These are phyloP conservation scores for Backusella circina DNA, from an alignment of 192 early-diverging fungal species.

Conservation along the genomic window DNA sequence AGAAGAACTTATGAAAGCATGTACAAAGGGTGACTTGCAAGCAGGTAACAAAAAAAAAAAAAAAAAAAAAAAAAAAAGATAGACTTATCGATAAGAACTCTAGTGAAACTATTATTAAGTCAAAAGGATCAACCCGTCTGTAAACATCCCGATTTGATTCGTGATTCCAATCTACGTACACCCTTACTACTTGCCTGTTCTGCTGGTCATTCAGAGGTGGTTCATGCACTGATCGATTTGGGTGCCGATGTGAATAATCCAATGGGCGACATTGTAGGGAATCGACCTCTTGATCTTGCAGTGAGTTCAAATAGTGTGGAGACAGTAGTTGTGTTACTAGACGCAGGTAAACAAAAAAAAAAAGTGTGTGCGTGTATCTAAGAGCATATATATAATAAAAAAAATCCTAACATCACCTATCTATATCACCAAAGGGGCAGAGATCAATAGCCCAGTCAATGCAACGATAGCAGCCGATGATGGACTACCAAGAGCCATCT, in stretches of 20 bases:
- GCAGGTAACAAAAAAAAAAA: conserved; percentile 13
- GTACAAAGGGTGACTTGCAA: conserved; percentile 18
- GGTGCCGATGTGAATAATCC: conserved; percentile 33
- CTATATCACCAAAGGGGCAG: not conserved
- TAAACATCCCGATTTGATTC: conserved; percentile 26
- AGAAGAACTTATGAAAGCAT: conserved; percentile 27
- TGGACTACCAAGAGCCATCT: conserved; percentile 2
- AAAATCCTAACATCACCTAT: too few relatives aligned
- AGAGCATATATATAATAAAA: too few relatives aligned
- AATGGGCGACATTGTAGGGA: conserved; percentile 32
- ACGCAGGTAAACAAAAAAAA: conserved; percentile 15
- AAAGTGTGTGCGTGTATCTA: too few relatives aligned
- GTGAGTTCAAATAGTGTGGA: conserved; percentile 34
- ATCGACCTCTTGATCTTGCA: conserved; percentile 32
- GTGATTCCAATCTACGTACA: conserved; percentile 31
- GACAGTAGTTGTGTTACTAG: conserved; percentile 23
- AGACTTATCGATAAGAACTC: not conserved
- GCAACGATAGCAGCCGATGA: not conserved
- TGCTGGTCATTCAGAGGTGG: conserved; percentile 20
- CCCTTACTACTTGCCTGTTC: conserved; percentile 32
- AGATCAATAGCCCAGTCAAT: not conserved
- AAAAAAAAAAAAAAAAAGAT: too few relatives aligned
- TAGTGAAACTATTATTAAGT: conserved; percentile 14
- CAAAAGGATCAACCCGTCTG: not conserved
- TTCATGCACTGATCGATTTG: conserved; percentile 8